A percentile compares a stretch with the other conserved stretches of the same genome.
Evolutionary conservation across 768 basidiomycete genomes (phyloP).

Genomic region (Hortiboletus campestris): DNA sequence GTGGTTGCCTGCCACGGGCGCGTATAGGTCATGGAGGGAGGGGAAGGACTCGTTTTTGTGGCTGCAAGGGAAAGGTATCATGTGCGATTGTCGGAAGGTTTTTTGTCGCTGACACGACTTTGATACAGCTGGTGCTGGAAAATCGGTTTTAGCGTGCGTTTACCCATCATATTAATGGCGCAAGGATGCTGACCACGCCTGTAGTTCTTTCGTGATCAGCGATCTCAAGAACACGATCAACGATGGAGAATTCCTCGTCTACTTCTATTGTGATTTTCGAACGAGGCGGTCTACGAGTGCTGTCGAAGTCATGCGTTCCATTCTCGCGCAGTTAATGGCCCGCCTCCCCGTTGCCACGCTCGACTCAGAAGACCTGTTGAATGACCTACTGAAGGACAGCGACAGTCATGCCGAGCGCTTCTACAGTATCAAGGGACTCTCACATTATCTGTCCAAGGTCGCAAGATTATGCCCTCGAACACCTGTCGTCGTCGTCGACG

Average conservation of each 20-base stretch:
- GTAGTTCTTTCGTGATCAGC: background rate
- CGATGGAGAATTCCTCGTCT: background rate
- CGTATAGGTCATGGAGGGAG: constrained; percentile 1
- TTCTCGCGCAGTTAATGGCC: constrained; percentile 9
- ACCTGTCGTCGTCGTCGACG: constrained; percentile 13
- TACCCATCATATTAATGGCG: background rate
- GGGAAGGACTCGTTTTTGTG: constrained; percentile 3
- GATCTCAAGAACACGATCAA: background rate
- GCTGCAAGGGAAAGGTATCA: constrained; percentile 16
- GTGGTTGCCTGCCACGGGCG: constrained; percentile 1
- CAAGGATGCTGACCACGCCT: background rate
- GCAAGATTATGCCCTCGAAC: background rate
- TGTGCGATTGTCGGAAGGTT: background rate
- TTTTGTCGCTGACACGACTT: background rate
- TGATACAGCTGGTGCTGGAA: background rate
- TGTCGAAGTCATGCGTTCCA: constrained; percentile 7
- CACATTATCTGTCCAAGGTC: background rate
- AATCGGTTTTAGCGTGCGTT: background rate
- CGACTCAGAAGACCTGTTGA: background rate
- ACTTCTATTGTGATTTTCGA: constrained; percentile 21
- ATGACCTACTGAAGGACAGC: constrained; percentile 1
- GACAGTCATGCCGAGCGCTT: background rate
- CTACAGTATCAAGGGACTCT: background rate
- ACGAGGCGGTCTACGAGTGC: background rate
- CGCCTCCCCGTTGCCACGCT: background rate